A percentile compares a stretch with the other conserved stretches of the same genome.
Evolutionary conservation across 2,329 filamentous ascomycete species (phyloP).

Genomic region (Leptographium procerum): DNA sequence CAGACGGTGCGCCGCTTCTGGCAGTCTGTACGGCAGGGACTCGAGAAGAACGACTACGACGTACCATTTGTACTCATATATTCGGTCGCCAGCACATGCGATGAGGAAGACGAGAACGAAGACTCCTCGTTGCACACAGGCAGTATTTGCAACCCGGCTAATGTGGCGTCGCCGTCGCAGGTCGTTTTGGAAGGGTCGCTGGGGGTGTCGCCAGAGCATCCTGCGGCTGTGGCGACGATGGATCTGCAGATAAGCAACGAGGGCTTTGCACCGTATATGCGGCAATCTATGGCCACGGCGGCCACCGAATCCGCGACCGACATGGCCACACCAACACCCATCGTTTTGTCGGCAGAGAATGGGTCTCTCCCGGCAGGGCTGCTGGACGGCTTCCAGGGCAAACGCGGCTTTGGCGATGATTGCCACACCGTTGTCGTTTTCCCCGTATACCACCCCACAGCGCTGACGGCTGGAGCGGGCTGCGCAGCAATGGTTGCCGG

Average conservation of each 20-base stretch:
- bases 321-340: slow-evolving; percentile 30
- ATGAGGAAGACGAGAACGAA: slow-evolving; percentile 57
- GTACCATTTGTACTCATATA: slow-evolving; percentile 69
- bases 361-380: slow-evolving; percentile 54
- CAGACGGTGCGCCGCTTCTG: slow-evolving; percentile 64
- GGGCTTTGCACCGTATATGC: slow-evolving; percentile 65
- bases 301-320: not conserved
- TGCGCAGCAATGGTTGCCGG: slow-evolving; percentile 45
- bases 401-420: slow-evolving; percentile 61
- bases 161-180: slow-evolving; percentile 33
- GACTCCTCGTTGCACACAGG: slow-evolving; percentile 60
- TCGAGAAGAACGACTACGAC: slow-evolving; percentile 65
- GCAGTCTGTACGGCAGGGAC: slow-evolving; percentile 54
- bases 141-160: slow-evolving; percentile 35
- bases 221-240: slow-evolving; percentile 46
- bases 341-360: slow-evolving; percentile 55
- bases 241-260: slow-evolving; percentile 59
- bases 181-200: slow-evolving; percentile 62
- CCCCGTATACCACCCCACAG: slow-evolving; percentile 64
- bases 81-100: slow-evolving; percentile 36
- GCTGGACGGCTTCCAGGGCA: slow-evolving; percentile 45
- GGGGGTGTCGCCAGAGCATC: slow-evolving; percentile 55
- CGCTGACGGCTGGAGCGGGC: slow-evolving; percentile 14
- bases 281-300: slow-evolving; percentile 57
- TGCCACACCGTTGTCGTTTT: slow-evolving; percentile 64